Evolutionary conservation across 768 basidiomycete genomes (phyloP), one percentile per base, ranked within the genome.

Genomic region (Naematelia aurantialba): DNA sequence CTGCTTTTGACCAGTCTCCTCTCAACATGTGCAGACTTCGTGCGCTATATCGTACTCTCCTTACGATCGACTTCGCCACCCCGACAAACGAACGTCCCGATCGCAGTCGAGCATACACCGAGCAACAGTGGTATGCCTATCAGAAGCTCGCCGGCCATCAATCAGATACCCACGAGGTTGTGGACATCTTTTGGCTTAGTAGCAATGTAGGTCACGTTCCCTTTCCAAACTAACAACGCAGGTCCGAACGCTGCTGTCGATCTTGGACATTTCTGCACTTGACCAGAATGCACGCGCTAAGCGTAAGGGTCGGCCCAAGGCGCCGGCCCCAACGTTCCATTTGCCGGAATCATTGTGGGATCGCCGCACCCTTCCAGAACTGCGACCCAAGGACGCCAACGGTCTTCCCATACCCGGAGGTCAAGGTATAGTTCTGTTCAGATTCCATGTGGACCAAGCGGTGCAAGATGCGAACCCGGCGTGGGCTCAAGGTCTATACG

Each of bases 61-160:
- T 74, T 22, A 74, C 69, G 2, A 63, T 71, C 34, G 72, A 74
- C 50, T 74, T 74, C 49, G 68, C 67, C 19, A 27, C 67, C 10
- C 52, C 62, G 1, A 74, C 69, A 2, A 62, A 67, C 21, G 69
- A 74, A 26, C 56, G 64, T 8, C 72, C 72, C 1, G 67, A 71
- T 53, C 62, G 57, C 2, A 60, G 54, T 12, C n/a, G 72, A 27
- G 55, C 48, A 5, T 74, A 74, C 42, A 63, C 72, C 1, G 67
- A 66, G 14, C 62, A 70, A n/a, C 63, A 74, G 53, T 74, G 72
- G 72, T 31, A 66, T 12, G 69, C 69, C 13, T 71, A 71, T 60
- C 58, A 67, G 13, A 63, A 63, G 45, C 44, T 59, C 13, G 61
- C 63, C 1, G 47, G 52, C 21, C 46, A 59, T 25, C 65, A 61